Evolutionary conservation across 768 basidiomycete species (phyloP).

Genomic region (Russula brevipes): DNA sequence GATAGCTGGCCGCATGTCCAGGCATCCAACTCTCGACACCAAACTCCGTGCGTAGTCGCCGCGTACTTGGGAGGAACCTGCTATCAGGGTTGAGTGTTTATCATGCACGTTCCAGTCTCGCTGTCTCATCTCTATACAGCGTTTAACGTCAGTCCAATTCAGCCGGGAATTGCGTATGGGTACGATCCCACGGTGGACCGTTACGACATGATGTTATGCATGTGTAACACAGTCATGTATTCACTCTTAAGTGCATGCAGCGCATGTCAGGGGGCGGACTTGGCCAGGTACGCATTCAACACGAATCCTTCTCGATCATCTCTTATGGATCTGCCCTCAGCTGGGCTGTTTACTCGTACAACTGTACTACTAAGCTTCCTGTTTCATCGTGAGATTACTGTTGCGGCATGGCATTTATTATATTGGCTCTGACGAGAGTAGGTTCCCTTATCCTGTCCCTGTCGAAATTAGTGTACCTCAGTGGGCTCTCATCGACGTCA

Average conservation of each 20-base stretch:
- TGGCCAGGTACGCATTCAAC: not conserved
- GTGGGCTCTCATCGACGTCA: conserved; percentile 8
- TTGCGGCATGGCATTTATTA: too few relatives aligned
- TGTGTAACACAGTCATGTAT: too few relatives aligned
- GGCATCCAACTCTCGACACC: too few relatives aligned
- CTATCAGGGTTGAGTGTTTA: too few relatives aligned
- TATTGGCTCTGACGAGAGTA: not conserved
- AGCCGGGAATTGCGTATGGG: too few relatives aligned
- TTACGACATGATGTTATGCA: too few relatives aligned
- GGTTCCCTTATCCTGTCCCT: conserved; percentile 14
- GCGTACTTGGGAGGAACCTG: too few relatives aligned
- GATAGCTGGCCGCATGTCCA: too few relatives aligned
- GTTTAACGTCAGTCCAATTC: too few relatives aligned
- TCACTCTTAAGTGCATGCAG: not conserved
- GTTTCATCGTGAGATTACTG: conserved; percentile 4
- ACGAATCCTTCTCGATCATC: not conserved
- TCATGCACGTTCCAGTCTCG: too few relatives aligned
- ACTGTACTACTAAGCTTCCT: not conserved
- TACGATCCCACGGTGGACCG: not conserved
- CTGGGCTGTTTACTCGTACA: not conserved
- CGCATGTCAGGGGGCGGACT: not conserved
- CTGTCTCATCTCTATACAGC: too few relatives aligned
- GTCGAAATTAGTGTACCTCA: conserved; percentile 3
- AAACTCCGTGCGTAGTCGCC: too few relatives aligned
- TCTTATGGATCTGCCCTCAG: not conserved